phyloP scores from a whole-genome alignment of 768 basidiomycete genomes.

The Baorangia bicolor region DNA sequence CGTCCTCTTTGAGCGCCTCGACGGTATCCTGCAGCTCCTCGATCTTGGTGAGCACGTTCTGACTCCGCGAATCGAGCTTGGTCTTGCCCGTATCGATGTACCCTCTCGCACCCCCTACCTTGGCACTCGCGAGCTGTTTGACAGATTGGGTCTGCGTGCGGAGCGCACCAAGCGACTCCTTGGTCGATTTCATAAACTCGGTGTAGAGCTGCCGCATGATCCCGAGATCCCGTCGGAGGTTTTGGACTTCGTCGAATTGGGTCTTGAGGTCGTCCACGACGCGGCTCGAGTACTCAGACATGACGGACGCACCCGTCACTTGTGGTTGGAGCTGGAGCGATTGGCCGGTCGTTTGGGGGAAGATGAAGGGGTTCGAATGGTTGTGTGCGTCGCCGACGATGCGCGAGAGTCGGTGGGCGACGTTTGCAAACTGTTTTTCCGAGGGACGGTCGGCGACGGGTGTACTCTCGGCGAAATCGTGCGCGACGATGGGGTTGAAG shows the following conservation, averaged over 20 bases:
- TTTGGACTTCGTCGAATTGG: conserved; percentile 94
- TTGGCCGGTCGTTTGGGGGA: conserved; percentile 67
- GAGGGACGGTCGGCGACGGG: conserved; percentile 66
- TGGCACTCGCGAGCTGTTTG: conserved; percentile 77
- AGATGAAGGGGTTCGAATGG: conserved; percentile 37
- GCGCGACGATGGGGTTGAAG: conserved; percentile 45
- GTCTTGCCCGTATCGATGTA: conserved; percentile 91
- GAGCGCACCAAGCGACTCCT: conserved; percentile 74
- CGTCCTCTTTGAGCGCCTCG: conserved; percentile 87
- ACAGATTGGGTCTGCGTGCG: conserved; percentile 86
- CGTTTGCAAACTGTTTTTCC: conserved; percentile 69
- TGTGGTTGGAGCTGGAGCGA: conserved; percentile 60
- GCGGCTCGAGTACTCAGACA: conserved; percentile 70
- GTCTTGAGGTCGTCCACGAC: conserved; percentile 82
- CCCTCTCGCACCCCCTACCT: conserved; percentile 81
- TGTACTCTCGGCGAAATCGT: conserved; percentile 63
- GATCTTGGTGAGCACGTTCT: conserved; percentile 86
- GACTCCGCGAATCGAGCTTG: conserved; percentile 86
- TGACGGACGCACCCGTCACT: conserved; percentile 70
- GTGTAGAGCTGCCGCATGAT: conserved; percentile 93
- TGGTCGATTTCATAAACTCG: conserved; percentile 91
- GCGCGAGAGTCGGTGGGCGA: conserved; percentile 73
- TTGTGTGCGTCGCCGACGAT: conserved; percentile 51
- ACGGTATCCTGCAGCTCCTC: conserved; percentile 92
- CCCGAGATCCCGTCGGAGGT: conserved; percentile 88